Conservation (phyloP, 306 rosid genomes). For the Cucurbita moschata region DNA sequence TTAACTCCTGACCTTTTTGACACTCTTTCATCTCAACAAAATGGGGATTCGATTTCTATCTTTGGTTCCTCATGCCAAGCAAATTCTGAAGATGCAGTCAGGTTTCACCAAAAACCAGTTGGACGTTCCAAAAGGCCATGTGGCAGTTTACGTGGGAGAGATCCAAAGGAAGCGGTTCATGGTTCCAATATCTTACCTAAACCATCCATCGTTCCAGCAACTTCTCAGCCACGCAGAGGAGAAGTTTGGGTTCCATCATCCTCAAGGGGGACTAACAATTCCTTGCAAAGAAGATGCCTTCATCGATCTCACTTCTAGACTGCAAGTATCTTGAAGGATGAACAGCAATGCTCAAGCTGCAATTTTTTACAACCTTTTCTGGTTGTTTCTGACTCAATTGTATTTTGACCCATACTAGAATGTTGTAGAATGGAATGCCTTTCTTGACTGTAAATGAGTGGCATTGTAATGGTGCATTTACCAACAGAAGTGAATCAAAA, state of each 20-base stretch:
- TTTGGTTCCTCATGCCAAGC: conserved; percentile 2
- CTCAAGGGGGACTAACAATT: conserved; percentile 38
- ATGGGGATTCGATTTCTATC: background rate
- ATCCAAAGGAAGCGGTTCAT: conserved; percentile 2
- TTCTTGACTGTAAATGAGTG: background rate
- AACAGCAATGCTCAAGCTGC: background rate
- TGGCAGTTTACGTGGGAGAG: conserved; percentile 2
- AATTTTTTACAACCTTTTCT: background rate
- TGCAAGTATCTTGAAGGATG: conserved; percentile 3
- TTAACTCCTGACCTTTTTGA: background rate
- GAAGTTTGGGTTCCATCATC: conserved; percentile 34
- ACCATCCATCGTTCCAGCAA: conserved; percentile 9
- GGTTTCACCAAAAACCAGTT: background rate
- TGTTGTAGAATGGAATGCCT: background rate
- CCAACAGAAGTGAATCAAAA: background rate
- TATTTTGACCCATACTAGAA: background rate
- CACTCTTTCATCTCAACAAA: background rate
- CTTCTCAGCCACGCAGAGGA: conserved; percentile 16
- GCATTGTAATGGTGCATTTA: background rate
- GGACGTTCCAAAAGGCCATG: conserved; percentile 5
- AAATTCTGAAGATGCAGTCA: background rate
- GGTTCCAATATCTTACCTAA: conserved; percentile 18
- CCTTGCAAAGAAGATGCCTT: conserved; percentile 32
- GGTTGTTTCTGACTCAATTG: background rate
- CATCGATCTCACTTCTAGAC: conserved; percentile 14